Base-by-base conservation (phyloP, 2,329 filamentous ascomycete genomes). In the Coleophoma eucalyptorum region DNA sequence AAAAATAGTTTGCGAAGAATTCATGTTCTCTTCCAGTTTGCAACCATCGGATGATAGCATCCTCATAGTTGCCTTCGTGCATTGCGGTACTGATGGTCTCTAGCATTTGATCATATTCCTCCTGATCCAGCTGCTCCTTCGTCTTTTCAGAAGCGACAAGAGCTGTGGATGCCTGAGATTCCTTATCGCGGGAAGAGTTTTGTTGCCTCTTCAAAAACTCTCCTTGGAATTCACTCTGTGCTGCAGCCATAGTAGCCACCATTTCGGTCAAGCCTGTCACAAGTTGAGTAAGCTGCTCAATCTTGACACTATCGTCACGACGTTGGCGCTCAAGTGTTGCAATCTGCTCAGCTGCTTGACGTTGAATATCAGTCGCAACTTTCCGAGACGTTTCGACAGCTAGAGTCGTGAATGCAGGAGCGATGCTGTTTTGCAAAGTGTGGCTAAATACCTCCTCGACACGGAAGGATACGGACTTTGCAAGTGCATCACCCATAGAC, bases 401-500 rank as follows among this genome's bases (percentile, higher is more conserved):
- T 56, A 90, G 74, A 47, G 78, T 79, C 46, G 81, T 80, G 57
- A 93, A 77, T 11, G 82, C 74, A 2, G 89, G 86, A 2, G 81
- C 73, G n/a, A 94, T 75, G 31, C 79, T 79, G 53, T 77, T 78
- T 40, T 82, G 77, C 35, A 93, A 68, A 10, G 80, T 73, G 34
- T 76, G 74, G 13, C 79, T 69, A 45, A 95, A 76, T 50, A 89
- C 84, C 50, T 81, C 77, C 62, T 96, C 87, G 26, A 96, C 76
- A 49, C 81, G 83, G 41, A 80, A 72, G 4, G 81, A 74, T 31
- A 96, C 78, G 45, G 80, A 83, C 57, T 81, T 80, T 3, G 83
- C 76, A 33, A 96, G 79, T 46, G 84, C 80, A 48, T 95, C 89
- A 4, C 86, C 80, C 49, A 97, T 81, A 6, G 79, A 72, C 61